Percentiles rank a stretch among this genome's conserved stretches.
Evolutionary conservation across 192 early-diverging fungal genomes (phyloP).

Genomic region (Chytriomyces sp.): DNA sequence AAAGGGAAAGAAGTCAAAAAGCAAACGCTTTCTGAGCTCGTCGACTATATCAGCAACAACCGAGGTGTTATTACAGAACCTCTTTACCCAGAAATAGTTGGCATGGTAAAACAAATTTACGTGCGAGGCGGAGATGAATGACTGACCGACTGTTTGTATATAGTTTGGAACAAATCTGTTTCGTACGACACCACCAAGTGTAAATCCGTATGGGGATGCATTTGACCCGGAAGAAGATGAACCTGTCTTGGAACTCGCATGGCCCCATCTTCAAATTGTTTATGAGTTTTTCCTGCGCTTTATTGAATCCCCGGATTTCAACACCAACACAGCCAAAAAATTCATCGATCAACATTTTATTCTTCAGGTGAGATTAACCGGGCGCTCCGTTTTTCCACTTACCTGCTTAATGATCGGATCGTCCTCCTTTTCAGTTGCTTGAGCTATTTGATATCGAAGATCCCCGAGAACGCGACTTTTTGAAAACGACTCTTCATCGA

Average conservation of each 20-base stretch:
- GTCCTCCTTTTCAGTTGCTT: slow-evolving; percentile 68
- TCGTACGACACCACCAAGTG: slow-evolving; percentile 93
- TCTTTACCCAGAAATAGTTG: slow-evolving; percentile 90
- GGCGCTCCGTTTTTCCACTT: neutral
- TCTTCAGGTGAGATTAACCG: slow-evolving; percentile 64
- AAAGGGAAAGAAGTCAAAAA: slow-evolving; percentile 97
- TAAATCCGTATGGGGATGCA: slow-evolving; percentile 92
- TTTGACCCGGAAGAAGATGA: slow-evolving; percentile 99
- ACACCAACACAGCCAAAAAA: slow-evolving; percentile 93
- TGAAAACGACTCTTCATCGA: slow-evolving; percentile 97
- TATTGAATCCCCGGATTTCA: slow-evolving; percentile 98
- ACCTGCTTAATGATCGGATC: neutral
- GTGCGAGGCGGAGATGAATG: neutral
- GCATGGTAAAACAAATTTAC: slow-evolving; percentile 72
- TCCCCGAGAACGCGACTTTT: slow-evolving; percentile 96
- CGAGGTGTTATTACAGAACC: slow-evolving; percentile 86
- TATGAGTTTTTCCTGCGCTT: slow-evolving; percentile 99
- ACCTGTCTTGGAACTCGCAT: slow-evolving; percentile 93
- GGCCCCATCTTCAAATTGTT: slow-evolving; percentile 98
- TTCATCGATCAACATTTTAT: slow-evolving; percentile 97
- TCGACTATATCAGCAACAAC: slow-evolving; percentile 91
- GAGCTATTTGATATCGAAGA: slow-evolving; percentile 99
- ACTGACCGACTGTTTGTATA: neutral
- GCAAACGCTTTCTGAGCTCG: slow-evolving; percentile 84
- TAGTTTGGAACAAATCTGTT: slow-evolving; percentile 95